Evolutionary conservation across 345 rosid genomes (phyloP).

Genomic region (Adansonia digitata): DNA sequence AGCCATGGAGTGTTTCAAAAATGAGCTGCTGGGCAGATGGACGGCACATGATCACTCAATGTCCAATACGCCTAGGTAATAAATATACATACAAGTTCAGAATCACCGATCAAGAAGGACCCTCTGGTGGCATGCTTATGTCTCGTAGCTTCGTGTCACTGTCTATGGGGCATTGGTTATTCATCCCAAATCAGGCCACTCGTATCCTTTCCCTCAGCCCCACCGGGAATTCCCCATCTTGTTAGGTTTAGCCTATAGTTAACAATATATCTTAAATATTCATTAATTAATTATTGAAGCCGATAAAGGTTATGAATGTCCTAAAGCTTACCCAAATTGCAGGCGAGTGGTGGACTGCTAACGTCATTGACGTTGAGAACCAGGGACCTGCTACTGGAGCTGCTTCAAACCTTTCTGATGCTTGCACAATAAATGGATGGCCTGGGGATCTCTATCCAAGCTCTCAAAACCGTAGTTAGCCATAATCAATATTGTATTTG

Average conservation of each 20-base stretch:
- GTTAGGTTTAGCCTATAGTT: conserved; percentile 50
- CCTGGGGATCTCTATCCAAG: conserved; percentile 88
- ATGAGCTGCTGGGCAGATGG: conserved; percentile 86
- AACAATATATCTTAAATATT: background rate
- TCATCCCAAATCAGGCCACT: conserved; percentile 43
- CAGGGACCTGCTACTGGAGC: conserved; percentile 48
- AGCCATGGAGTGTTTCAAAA: conserved; percentile 83
- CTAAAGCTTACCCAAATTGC: background rate
- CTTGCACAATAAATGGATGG: conserved; percentile 75
- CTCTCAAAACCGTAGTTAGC: conserved; percentile 46
- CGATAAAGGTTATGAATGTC: too few relatives aligned
- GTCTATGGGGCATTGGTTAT: background rate
- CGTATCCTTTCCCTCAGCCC: conserved; percentile 78
- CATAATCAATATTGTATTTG: background rate
- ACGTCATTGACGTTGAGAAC: conserved; percentile 50
- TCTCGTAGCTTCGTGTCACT: background rate
- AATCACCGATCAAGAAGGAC: conserved; percentile 65
- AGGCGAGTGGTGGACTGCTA: conserved; percentile 96
- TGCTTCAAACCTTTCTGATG: conserved; percentile 60
- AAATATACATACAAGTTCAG: conserved; percentile 61
- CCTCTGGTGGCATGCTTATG: background rate
- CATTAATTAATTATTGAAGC: too few relatives aligned
- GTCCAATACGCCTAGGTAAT: conserved; percentile 64
- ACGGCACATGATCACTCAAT: conserved; percentile 66
- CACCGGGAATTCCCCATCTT: conserved; percentile 65